Conservation (phyloP, 352 stramenopile genomes). For the Thalassiosira ordinaria region DNA sequence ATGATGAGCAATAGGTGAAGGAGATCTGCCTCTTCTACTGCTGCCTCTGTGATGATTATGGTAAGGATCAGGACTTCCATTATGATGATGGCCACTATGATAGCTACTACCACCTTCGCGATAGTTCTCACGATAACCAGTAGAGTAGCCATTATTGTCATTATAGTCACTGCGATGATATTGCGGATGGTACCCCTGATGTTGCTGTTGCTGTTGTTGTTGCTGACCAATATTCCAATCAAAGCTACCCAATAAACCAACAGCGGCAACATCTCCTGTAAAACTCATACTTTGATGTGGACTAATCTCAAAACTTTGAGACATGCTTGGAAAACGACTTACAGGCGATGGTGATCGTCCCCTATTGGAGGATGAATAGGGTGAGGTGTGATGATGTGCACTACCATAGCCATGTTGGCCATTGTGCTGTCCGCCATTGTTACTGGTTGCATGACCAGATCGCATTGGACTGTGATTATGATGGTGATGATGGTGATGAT, state of each 20-base stretch:
- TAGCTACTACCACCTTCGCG: not conserved
- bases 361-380: conserved; percentile 5
- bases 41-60: too few species aligned
- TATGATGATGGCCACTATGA: not conserved
- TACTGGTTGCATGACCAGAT: not conserved
- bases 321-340: conserved; percentile 9
- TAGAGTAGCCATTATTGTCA: not conserved
- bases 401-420: not conserved
- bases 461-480: too few species aligned
- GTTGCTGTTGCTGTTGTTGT: not conserved
- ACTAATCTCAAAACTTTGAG: conserved; percentile 21
- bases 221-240: conserved; percentile 21
- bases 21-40: too few species aligned
- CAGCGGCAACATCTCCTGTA: not conserved
- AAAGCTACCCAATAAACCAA: conserved; percentile 25
- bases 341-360: conserved; percentile 3
- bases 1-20: too few species aligned
- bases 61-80: too few species aligned
- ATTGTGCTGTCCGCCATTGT: not conserved
- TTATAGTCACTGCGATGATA: not conserved
- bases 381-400: too few species aligned
- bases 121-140: too few species aligned
- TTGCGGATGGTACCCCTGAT: not conserved
- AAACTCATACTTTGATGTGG: conserved; percentile 11
- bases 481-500: conserved; percentile 1